Evolutionary conservation across 768 basidiomycete genomes (phyloP), one percentile per base, ranked within the genome.

Genomic region (Naganishia onofrii): DNA sequence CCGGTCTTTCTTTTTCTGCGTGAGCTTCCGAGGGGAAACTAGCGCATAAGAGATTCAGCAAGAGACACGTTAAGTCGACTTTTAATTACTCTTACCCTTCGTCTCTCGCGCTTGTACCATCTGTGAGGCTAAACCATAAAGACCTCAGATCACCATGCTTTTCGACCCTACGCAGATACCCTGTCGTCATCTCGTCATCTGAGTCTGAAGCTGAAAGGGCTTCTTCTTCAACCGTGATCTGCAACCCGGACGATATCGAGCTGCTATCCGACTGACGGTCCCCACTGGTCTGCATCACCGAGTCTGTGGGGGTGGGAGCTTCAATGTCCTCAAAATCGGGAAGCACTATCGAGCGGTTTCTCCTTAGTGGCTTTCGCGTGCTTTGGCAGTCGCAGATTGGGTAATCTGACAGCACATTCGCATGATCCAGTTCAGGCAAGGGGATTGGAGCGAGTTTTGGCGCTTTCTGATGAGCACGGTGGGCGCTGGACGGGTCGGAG

Each of bases 301-400:
- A 34, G 17, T 23, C 31, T 4, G 57, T 58, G 8, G 57, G n/a
- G 4, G 31, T 36, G 34, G 36, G 32, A 3, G 15, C 29, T 58
- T 34, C 57, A n/a, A 17, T 21, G 32, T 58, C 57, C 9, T 58
- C 57, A 13, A 23, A 23, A 21, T 36, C 32, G 32, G 36, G 10
- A 1, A 58, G 34, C 19, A 58, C 57, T 23, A 58, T 58, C 7
- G 57, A 58, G 4, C 57, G 57, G 36, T 12, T 34, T n/a, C 57
- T 58, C 21, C 38, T 58, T 4, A 58, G 57, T 19, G 13, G 34
- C 34, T 23, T 32, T 21, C 57, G 32, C n/a, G 15, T 32, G 36
- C 38, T 23, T n/a, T 8, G 32, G n/a, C 32, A 34, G 34, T 58
- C 57, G 9, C 57, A 36, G n/a, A 10, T 38, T 23, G 21, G 29